These are phyloP conservation scores for Leccinum subtestaceum DNA, from an alignment of 768 basidiomycete genomes.

Conservation along the genomic window DNA sequence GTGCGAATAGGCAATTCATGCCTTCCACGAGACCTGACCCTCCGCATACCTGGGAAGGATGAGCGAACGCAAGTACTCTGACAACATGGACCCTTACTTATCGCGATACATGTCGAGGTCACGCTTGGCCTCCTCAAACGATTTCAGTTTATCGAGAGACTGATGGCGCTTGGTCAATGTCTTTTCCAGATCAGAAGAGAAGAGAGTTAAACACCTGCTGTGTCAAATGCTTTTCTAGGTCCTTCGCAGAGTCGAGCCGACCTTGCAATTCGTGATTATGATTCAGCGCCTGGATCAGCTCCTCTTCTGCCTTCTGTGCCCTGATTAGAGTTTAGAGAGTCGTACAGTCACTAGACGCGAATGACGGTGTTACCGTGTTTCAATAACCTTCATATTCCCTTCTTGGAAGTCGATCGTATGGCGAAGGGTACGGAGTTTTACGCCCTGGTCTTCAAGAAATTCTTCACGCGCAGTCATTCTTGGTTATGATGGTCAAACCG, in stretches of 20 bases:
- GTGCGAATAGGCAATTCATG: constrained; percentile 1
- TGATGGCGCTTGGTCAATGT: constrained; percentile 19
- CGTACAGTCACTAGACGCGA: background rate
- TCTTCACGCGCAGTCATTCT: constrained; percentile 26
- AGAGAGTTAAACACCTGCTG: constrained; percentile 14
- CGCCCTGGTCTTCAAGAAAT: constrained; percentile 22
- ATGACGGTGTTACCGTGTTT: constrained; percentile 23
- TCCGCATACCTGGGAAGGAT: constrained; percentile 17
- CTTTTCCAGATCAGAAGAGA: constrained; percentile 17
- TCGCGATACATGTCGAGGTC: constrained; percentile 23
- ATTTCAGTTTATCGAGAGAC: constrained; percentile 20
- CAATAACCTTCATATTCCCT: constrained; percentile 23
- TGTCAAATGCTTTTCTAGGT: constrained; percentile 27
- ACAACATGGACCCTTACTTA: constrained; percentile 20
- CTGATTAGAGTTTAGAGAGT: constrained; percentile 18
- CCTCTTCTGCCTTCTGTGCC: constrained; percentile 19
- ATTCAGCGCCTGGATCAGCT: constrained; percentile 16
- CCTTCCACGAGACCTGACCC: constrained; percentile 25
- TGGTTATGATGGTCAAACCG: constrained; percentile 8
- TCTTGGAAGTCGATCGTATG: constrained; percentile 32
- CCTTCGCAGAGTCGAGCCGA: constrained; percentile 25
- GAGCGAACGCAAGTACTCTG: background rate
- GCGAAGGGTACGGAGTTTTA: constrained; percentile 30
- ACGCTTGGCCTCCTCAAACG: constrained; percentile 14
- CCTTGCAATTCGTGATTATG: constrained; percentile 27